phyloP scores from a whole-genome alignment of 768 basidiomycete species.

The Cantharellus cinnabarinus region DNA sequence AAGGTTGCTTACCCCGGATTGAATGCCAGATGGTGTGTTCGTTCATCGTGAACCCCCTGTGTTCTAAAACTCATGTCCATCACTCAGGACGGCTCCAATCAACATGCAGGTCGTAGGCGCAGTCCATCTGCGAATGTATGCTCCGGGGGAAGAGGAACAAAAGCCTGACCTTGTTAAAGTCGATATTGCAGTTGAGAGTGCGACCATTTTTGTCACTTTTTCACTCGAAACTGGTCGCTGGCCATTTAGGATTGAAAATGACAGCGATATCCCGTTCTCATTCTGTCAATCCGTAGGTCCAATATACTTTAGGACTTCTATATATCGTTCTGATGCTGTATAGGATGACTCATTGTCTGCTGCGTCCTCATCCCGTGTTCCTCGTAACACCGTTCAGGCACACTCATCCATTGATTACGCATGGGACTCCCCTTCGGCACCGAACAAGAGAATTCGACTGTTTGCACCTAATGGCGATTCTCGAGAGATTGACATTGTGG shows the following conservation, averaged over 20 bases:
- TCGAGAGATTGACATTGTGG: slow-evolving; percentile 72
- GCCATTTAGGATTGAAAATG: slow-evolving; percentile 85
- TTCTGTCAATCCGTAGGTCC: slow-evolving; percentile 53
- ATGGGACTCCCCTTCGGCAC: slow-evolving; percentile 82
- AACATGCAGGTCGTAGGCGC: slow-evolving; percentile 80
- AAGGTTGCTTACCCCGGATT: slow-evolving; percentile 75
- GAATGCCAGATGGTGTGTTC: slow-evolving; percentile 54
- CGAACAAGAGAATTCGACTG: slow-evolving; percentile 59
- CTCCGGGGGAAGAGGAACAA: slow-evolving; percentile 18
- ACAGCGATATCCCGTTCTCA: slow-evolving; percentile 46
- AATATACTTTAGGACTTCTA: neutral
- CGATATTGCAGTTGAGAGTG: slow-evolving; percentile 65
- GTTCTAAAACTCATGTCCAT: neutral
- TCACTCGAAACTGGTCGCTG: slow-evolving; percentile 45
- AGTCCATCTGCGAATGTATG: slow-evolving; percentile 49
- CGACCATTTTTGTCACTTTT: slow-evolving; percentile 76
- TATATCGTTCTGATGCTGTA: neutral
- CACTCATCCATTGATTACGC: slow-evolving; percentile 48
- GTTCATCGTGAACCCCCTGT: neutral
- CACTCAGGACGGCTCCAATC: slow-evolving; percentile 70
- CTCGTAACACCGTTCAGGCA: slow-evolving; percentile 34
- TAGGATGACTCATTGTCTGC: slow-evolving; percentile 8
- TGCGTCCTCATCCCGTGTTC: neutral
- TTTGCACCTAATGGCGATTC: slow-evolving; percentile 32
- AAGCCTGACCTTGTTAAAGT: slow-evolving; percentile 40